A percentile compares a stretch with the other conserved stretches of the same genome.
Conservation (phyloP, 345 rosid genomes). For the Schrenkiella parvula region DNA sequence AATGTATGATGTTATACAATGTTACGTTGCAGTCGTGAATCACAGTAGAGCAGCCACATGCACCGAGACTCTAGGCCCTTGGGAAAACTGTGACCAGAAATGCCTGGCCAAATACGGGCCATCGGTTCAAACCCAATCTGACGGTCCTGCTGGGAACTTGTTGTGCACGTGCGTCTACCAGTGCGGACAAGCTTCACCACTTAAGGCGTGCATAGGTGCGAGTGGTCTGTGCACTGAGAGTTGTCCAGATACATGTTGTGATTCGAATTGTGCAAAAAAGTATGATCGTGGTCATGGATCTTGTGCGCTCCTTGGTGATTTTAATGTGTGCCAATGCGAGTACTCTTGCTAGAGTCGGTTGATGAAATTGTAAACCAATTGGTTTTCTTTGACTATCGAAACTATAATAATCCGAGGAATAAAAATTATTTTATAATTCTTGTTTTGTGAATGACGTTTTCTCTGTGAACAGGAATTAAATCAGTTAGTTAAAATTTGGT, state of each 20-base stretch:
- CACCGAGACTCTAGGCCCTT: background rate
- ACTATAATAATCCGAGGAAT: background rate
- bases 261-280: background rate
- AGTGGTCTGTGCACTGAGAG: background rate
- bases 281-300: background rate
- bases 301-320: background rate
- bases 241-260: background rate
- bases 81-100: background rate
- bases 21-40: background rate
- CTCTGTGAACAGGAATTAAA: no score
- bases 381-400: background rate
- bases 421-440: background rate
- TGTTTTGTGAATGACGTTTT: background rate
- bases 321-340: constrained; percentile 14
- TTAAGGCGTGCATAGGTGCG: background rate
- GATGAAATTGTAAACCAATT: background rate
- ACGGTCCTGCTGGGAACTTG: background rate
- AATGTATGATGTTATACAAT: background rate
- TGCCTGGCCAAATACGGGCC: background rate
- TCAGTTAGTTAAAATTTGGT: no score
- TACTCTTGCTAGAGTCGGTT: constrained; percentile 6
- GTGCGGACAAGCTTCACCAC: background rate
- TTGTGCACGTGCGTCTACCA: background rate
- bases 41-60: background rate
- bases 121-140: background rate